A percentile compares a stretch with the other conserved stretches of the same genome.
These are phyloP conservation scores for Nakataea oryzae DNA, from an alignment of 2,329 filamentous ascomycete species.

Conservation along the genomic window DNA sequence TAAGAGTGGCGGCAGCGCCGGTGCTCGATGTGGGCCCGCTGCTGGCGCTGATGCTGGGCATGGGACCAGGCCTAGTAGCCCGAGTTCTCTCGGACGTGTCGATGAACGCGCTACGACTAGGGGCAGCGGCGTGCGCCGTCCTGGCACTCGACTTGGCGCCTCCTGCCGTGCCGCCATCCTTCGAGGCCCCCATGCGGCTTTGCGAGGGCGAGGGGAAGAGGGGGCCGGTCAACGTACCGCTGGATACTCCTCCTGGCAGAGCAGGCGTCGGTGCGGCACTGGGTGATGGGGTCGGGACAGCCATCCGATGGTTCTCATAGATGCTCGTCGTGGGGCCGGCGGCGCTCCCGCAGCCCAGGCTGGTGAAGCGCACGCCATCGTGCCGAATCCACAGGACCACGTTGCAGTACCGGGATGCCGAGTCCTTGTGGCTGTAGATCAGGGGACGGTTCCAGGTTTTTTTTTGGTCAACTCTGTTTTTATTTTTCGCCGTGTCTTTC, in stretches of 20 bases:
- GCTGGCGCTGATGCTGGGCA: neutral
- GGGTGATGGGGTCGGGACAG: neutral
- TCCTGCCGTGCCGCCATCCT: neutral
- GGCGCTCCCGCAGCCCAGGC: neutral
- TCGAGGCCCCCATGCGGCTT: neutral
- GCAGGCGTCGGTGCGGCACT: no score
- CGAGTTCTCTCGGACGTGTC: neutral
- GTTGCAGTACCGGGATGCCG: neutral
- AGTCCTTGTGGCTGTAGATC: neutral
- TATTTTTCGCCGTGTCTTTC: neutral
- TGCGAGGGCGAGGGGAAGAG: neutral
- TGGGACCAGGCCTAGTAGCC: no score
- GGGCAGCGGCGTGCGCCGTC: neutral
- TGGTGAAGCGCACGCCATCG: neutral
- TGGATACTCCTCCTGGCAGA: neutral
- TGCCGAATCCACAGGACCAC: neutral
- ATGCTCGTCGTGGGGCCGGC: neutral
- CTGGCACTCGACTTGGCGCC: neutral
- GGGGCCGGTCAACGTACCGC: neutral
- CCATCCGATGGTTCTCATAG: neutral
- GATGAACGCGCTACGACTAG: no score
- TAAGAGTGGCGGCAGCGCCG: no score
- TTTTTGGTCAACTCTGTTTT: neutral
- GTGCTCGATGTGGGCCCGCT: no score
- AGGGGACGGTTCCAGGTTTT: neutral